Base-by-base conservation (phyloP, 1,284 basidiomycete species). In the Earliella scabrosa region DNA sequence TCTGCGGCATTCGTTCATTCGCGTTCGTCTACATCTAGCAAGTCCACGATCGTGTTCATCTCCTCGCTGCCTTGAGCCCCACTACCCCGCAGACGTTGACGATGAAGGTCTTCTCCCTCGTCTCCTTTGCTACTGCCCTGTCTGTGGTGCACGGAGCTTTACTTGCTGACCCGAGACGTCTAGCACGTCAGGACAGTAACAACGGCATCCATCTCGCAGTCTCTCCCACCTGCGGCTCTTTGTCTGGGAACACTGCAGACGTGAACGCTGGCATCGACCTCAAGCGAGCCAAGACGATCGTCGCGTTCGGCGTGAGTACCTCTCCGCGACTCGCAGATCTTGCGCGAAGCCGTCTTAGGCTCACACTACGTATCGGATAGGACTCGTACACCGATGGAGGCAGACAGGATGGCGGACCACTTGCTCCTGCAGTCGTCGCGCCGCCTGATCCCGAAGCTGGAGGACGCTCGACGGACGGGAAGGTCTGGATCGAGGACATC, bases 261-360 rank as follows among this genome's bases (percentile, higher is more conserved):
- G 68, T 75, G 8, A 78, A 75, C 46, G 71, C 71, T 0, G 77
- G 76, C 0, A 59, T 78, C 4, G 45, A 63, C n/a, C 61, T 73
- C 4, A 43, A 52, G 3, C 50, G 49, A 0, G 66, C 73, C 56
- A 73, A 72, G 59, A 77, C 73, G 20, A 71, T 78, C 27, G 76
- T 78, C 21, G 71, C 75, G 3, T 77, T 76, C 51, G 74, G 74
- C 10, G 73, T 75, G 55, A 11, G 68, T 67, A 13, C 13, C 29
- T 6, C 29, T 31, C 6, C 7, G 13, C 29, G n/a, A n/a, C n/a
- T n/a, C 29, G 6, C 29, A 31, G 6, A 7, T 31, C 29, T 13
- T 31, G 29, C n/a, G n/a, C n/a, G n/a, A n/a, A n/a, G n/a, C n/a
- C n/a, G n/a, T n/a, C n/a, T n/a, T 31, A 31, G 7, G 13, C 7